These are phyloP conservation scores for Lizonia empirigonia DNA, from an alignment of 2,329 filamentous ascomycete species.

Conservation along the genomic window DNA sequence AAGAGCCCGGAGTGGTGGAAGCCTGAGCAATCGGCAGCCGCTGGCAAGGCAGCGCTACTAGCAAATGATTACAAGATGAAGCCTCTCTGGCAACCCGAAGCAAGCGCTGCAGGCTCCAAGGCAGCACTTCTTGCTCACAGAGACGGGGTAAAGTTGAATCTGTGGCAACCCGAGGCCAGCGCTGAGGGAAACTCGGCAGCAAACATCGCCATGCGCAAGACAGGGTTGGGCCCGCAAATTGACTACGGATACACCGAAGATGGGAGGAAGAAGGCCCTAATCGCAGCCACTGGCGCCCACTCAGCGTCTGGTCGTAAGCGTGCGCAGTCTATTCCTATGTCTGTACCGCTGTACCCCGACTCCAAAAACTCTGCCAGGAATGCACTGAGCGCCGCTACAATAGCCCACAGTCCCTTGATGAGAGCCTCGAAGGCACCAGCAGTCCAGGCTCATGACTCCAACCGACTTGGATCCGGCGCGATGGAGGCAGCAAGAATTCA, in stretches of 20 bases:
- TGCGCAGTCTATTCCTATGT: conserved; percentile 63
- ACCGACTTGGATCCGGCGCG: conserved; percentile 54
- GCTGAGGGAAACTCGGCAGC: conserved; percentile 70
- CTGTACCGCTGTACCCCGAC: conserved; percentile 58
- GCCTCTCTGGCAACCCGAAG: conserved; percentile 67
- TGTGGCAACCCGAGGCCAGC: conserved; percentile 58
- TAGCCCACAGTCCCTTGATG: conserved; percentile 61
- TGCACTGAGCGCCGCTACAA: conserved; percentile 74
- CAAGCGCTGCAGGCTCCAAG: conserved; percentile 71
- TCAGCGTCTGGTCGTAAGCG: conserved; percentile 61
- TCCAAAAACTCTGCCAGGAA: conserved; percentile 66
- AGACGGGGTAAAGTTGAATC: conserved; percentile 58
- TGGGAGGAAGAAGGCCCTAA: conserved; percentile 68
- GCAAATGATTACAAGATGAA: conserved; percentile 66
- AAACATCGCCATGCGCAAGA: conserved; percentile 67
- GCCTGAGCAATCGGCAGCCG: conserved; percentile 62
- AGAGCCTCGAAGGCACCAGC: conserved; percentile 27
- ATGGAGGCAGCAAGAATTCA: conserved; percentile 67
- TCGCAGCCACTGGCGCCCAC: conserved; percentile 80
- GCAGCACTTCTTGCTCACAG: conserved; percentile 72
- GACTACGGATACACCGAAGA: conserved; percentile 57
- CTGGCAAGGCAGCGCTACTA: conserved; percentile 63
- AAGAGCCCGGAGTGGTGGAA: conserved; percentile 70
- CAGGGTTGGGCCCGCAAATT: conserved; percentile 52
- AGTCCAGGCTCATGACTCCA: conserved; percentile 29